Evolutionary conservation across 2,329 filamentous ascomycete genomes (phyloP).

Genomic region (Chaetomiaceae sp.): DNA sequence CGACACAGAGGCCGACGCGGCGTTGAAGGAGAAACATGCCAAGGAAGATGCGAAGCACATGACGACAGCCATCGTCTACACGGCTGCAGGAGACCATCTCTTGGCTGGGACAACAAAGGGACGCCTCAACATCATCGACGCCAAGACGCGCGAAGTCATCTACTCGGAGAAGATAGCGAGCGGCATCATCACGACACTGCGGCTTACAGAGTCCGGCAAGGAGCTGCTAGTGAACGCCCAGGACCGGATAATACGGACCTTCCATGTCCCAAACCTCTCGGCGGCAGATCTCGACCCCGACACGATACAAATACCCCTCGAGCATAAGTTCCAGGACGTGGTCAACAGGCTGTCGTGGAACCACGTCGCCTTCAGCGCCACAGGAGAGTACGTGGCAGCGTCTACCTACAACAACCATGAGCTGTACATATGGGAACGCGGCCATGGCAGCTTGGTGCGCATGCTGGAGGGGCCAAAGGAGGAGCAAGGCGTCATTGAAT

Average conservation of each 20-base stretch:
- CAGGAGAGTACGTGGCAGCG: slow-evolving; percentile 91
- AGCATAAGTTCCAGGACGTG: slow-evolving; percentile 98
- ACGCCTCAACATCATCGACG: slow-evolving; percentile 92
- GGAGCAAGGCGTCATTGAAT: slow-evolving; percentile 93
- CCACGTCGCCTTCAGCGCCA: slow-evolving; percentile 90
- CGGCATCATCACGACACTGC: slow-evolving; percentile 82
- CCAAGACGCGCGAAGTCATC: slow-evolving; percentile 72
- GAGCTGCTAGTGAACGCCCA: slow-evolving; percentile 89
- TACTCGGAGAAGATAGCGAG: slow-evolving; percentile 85
- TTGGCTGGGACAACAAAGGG: slow-evolving; percentile 92
- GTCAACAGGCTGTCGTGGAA: slow-evolving; percentile 96
- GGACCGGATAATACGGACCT: slow-evolving; percentile 90
- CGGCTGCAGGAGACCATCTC: slow-evolving; percentile 78
- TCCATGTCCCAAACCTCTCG: slow-evolving; percentile 76
- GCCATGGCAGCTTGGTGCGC: slow-evolving; percentile 87
- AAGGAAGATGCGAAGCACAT: slow-evolving; percentile 92
- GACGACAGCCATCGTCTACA: slow-evolving; percentile 90
- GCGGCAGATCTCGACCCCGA: slow-evolving; percentile 69
- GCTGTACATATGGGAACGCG: slow-evolving; percentile 96
- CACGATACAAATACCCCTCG: slow-evolving; percentile 81
- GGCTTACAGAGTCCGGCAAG: slow-evolving; percentile 77
- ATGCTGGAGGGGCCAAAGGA: slow-evolving; percentile 97
- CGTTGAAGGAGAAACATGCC: slow-evolving; percentile 73
- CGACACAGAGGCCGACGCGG: slow-evolving; percentile 63
- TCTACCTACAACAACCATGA: slow-evolving; percentile 98